Conservation (phyloP, 768 basidiomycete species). For the Cyclocybe cylindracea region DNA sequence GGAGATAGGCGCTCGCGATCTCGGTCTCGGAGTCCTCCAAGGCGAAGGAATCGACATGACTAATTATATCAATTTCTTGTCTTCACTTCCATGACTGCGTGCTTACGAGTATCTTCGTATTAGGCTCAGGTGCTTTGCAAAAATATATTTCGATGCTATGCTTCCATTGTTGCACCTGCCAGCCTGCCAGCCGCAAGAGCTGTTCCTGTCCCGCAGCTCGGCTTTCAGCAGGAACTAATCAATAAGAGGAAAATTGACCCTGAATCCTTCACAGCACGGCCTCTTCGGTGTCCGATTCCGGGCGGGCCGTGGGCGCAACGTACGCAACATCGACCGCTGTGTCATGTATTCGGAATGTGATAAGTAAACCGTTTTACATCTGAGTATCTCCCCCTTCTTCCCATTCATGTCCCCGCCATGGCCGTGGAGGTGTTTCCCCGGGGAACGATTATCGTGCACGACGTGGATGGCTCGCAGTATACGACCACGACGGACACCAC, state of each 20-base stretch:
- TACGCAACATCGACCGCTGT: background rate
- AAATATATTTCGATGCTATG: background rate
- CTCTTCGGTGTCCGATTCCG: no score
- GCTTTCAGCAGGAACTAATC: no score
- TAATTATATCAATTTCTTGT: constrained; percentile 12
- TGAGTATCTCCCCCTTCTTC: background rate
- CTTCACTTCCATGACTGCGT: background rate
- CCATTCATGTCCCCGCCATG: constrained; percentile 7
- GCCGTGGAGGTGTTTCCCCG: constrained; percentile 3
- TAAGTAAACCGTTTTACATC: background rate
- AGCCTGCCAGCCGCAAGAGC: no score
- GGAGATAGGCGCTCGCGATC: constrained; percentile 40
- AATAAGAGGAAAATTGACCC: no score
- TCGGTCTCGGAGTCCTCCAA: constrained; percentile 42
- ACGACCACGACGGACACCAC: constrained; percentile 15
- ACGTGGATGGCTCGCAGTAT: constrained; percentile 7
- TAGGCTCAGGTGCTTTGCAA: background rate
- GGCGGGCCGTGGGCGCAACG: no score
- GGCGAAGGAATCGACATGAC: constrained; percentile 39
- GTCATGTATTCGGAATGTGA: constrained; percentile 1
- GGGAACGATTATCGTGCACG: constrained; percentile 3
- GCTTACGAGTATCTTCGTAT: background rate
- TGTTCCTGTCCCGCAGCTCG: no score
- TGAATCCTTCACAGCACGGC: no score
- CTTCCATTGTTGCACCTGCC: no score